phyloP scores from a whole-genome alignment of 2,329 filamentous ascomycete genomes.

The Alternaria ventricosa region DNA sequence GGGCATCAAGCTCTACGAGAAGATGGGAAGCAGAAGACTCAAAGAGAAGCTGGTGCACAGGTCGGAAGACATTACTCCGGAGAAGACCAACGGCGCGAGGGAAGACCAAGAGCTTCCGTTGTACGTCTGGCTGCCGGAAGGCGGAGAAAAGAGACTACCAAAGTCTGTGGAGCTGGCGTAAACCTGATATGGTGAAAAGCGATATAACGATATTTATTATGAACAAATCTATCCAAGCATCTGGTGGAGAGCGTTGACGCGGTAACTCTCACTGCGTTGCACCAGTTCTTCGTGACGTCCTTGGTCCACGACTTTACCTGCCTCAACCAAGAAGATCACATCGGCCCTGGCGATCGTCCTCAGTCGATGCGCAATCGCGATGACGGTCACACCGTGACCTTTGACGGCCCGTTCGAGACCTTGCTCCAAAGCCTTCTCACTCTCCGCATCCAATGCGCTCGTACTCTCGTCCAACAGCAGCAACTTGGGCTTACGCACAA shows the following conservation, averaged over 20 bases:
- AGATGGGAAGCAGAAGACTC: constrained; percentile 54
- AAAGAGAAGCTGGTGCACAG: constrained; percentile 52
- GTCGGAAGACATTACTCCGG: constrained; percentile 35
- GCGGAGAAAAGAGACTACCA: constrained; percentile 15
- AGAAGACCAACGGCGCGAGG: constrained; percentile 8
- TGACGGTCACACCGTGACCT: constrained; percentile 47
- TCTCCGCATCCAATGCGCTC: constrained; percentile 52
- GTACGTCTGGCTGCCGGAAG: constrained; percentile 26
- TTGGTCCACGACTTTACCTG: constrained; percentile 56
- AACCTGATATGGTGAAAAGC: background rate
- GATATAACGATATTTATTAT: constrained; percentile 8
- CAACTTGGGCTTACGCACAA: constrained; percentile 52
- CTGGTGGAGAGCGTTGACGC: constrained; percentile 58
- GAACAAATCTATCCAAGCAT: constrained; percentile 47
- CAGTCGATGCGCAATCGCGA: constrained; percentile 55
- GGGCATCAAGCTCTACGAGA: constrained; percentile 54
- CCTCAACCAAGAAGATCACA: constrained; percentile 57
- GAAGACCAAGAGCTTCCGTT: constrained; percentile 19
- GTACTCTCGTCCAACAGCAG: constrained; percentile 54
- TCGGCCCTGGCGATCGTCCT: constrained; percentile 52
- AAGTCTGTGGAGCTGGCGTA: constrained; percentile 20
- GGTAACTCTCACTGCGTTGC: constrained; percentile 57
- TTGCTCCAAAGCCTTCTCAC: constrained; percentile 49
- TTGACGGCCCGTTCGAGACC: constrained; percentile 49
- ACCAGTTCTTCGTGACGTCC: constrained; percentile 59